These are phyloP conservation scores for Erodium chrysanthum DNA, from an alignment of 441 rosid genomes.

Conservation along the genomic window DNA sequence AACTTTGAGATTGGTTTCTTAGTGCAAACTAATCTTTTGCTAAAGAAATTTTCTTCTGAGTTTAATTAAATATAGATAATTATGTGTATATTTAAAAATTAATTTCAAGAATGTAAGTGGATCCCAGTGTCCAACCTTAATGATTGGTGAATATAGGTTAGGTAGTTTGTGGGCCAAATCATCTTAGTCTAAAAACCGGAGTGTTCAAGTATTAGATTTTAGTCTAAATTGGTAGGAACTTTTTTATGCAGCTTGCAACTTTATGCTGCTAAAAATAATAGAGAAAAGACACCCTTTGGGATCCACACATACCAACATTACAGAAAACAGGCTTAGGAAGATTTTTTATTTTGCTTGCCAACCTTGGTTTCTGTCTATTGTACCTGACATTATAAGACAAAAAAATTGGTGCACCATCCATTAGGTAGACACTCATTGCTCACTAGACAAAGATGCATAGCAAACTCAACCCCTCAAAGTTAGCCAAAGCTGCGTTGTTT, in stretches of 20 bases:
- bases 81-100: neutral
- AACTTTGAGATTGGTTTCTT: neutral
- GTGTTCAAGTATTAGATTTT: neutral
- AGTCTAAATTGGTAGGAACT: neutral
- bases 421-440: constrained; percentile 13
- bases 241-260: neutral
- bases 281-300: neutral
- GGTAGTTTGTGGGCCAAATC: neutral
- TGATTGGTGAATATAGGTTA: neutral
- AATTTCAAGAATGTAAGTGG: neutral
- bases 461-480: neutral
- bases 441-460: neutral
- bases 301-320: neutral
- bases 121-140: neutral
- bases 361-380: neutral
- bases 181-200: neutral
- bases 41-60: neutral
- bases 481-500: constrained; percentile 1
- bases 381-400: neutral
- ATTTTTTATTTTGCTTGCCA: neutral
- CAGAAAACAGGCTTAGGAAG: neutral
- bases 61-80: neutral
- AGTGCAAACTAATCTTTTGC: neutral
- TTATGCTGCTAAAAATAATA: neutral
- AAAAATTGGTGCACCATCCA: constrained; percentile 14